These are phyloP conservation scores for Amaranthus tricolor DNA, from an alignment of 179 eudicot species.

Conservation along the genomic window DNA sequence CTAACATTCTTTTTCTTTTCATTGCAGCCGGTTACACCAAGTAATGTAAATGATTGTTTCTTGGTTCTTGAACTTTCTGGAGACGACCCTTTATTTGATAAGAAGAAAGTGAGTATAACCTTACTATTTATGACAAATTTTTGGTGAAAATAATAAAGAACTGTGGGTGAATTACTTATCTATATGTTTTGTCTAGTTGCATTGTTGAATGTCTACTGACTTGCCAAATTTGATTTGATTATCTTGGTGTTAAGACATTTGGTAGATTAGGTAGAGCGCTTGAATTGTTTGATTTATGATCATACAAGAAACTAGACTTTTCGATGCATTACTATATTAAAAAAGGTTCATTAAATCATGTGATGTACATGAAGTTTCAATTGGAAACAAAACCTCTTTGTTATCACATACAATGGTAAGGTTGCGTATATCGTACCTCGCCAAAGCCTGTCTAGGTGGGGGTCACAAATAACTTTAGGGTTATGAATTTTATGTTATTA, in stretches of 20 bases:
- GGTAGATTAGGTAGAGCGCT: conserved; percentile 5
- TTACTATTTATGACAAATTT: background rate
- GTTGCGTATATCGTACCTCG: no score
- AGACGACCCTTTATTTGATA: conserved; percentile 56
- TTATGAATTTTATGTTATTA: background rate
- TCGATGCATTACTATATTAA: background rate
- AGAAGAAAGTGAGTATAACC: conserved; percentile 51
- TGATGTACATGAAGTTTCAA: no score
- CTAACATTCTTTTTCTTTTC: conserved; percentile 10
- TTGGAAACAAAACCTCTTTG: no score
- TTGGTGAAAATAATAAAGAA: no score
- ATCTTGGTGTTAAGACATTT: background rate
- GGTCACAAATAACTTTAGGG: no score
- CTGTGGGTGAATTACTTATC: background rate
- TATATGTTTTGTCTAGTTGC: background rate
- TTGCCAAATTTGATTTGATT: background rate
- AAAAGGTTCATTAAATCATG: no score
- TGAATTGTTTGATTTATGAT: background rate
- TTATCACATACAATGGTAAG: no score
- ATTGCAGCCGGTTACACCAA: conserved; percentile 35
- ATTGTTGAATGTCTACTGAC: background rate
- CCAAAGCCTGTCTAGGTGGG: no score
- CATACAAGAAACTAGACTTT: background rate
- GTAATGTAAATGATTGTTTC: conserved; percentile 28
- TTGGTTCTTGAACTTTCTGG: conserved; percentile 53